Evolutionary conservation across 164 flowering plant species (phyloP).

Genomic region (Kingdonia uniflora): DNA sequence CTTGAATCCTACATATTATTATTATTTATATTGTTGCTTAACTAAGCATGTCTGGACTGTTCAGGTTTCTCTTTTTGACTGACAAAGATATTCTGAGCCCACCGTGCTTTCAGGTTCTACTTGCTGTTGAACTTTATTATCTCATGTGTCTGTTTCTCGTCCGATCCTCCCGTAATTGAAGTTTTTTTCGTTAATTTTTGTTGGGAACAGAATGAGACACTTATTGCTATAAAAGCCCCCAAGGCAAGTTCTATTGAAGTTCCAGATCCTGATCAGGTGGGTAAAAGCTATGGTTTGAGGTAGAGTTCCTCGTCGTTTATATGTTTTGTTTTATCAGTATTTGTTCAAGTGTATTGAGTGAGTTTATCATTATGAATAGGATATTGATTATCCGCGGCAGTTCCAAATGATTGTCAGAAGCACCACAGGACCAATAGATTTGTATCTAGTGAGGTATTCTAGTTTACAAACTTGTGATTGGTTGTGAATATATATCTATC

Average conservation of each 20-base stretch:
- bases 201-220: constrained; percentile 41
- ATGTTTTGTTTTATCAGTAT: not conserved
- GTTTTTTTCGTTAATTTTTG: not conserved
- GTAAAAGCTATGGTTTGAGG: not conserved
- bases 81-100: constrained; percentile 51
- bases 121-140: not conserved
- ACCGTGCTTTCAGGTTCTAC: constrained; percentile 49
- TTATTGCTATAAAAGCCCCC: constrained; percentile 68
- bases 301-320: too few relatives aligned
- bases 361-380: constrained; percentile 28
- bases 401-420: constrained; percentile 55
- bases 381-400: constrained; percentile 27
- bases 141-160: not conserved
- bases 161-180: too few relatives aligned
- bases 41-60: constrained; percentile 1
- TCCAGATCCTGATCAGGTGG: constrained; percentile 67
- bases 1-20: too few relatives aligned
- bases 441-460: constrained; percentile 53
- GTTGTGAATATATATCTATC: not conserved
- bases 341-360: constrained; percentile 7
- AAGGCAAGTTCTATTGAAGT: constrained; percentile 60
- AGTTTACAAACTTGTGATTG: not conserved
- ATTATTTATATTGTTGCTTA: too few relatives aligned
- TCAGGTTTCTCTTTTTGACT: constrained; percentile 43
- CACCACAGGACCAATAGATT: constrained; percentile 50